Percentiles rank a stretch among this genome's conserved stretches.
Evolutionary conservation across 495 filamentous ascomycete genomes (phyloP).

Genomic region (Alectoria sarmentosa): DNA sequence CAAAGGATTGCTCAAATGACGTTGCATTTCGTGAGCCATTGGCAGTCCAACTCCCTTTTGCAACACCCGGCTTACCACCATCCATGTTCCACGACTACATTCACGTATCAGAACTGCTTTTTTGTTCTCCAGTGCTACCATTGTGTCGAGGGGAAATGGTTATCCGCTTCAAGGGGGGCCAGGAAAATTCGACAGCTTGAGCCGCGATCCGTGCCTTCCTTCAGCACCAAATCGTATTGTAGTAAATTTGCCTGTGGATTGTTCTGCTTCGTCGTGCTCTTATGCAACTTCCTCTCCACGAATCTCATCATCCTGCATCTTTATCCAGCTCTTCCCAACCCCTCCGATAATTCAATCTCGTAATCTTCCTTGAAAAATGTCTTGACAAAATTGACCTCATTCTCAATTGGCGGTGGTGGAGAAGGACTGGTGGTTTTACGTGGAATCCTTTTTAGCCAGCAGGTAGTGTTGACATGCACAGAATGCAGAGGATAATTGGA

Average conservation of each 20-base stretch:
- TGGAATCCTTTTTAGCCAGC: neutral
- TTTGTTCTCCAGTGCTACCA: neutral
- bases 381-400: neutral
- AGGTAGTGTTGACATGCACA: neutral
- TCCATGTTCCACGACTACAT: neutral
- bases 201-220: neutral
- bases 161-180: neutral
- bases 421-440: neutral
- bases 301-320: neutral
- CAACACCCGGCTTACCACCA: neutral
- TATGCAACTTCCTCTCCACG: neutral
- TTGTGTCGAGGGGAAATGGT: neutral
- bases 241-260: neutral
- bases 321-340: neutral
- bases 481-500: neutral
- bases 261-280: neutral
- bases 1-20: neutral
- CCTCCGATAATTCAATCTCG: neutral
- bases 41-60: neutral
- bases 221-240: neutral
- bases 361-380: too few relatives aligned
- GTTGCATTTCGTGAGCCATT: neutral
- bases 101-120: neutral
- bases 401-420: neutral
- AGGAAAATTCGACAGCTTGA: neutral